Conservation (phyloP, 345 rosid genomes). For the Euphorbia tirucalli region DNA sequence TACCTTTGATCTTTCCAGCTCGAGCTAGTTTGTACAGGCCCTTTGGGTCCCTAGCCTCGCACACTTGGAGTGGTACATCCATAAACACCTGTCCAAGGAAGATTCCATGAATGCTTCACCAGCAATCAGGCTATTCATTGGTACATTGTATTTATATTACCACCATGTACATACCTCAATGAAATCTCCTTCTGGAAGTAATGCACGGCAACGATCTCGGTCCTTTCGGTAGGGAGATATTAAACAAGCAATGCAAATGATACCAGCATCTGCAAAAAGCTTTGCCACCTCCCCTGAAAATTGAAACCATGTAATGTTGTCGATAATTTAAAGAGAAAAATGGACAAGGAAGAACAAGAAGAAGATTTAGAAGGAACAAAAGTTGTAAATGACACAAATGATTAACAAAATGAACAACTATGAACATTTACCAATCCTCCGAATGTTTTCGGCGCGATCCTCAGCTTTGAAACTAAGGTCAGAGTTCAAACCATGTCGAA, state of each 20-base stretch:
- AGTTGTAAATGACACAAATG: background rate
- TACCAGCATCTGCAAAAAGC: conserved; percentile 29
- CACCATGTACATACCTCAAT: conserved; percentile 25
- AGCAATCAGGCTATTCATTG: conserved; percentile 5
- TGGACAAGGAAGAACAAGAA: background rate
- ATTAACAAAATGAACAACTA: conserved; percentile 3
- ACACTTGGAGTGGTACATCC: conserved; percentile 34
- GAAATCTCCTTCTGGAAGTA: conserved; percentile 27
- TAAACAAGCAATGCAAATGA: conserved; percentile 31
- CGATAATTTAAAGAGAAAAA: background rate
- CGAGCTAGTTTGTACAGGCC: conserved; percentile 38
- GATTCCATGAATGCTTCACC: conserved; percentile 11
- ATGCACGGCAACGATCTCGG: conserved; percentile 28
- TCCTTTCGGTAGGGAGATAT: conserved; percentile 32
- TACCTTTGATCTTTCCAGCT: conserved; percentile 34
- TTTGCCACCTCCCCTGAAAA: conserved; percentile 30
- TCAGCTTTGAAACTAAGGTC: conserved; percentile 34
- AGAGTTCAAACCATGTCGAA: conserved; percentile 32
- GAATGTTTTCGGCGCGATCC: conserved; percentile 32
- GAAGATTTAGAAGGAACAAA: background rate
- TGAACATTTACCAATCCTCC: conserved; percentile 27
- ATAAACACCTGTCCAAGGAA: conserved; percentile 29
- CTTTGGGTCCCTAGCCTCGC: conserved; percentile 35
- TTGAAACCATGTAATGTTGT: conserved; percentile 14
- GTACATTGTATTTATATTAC: conserved; percentile 4